These are phyloP conservation scores for Gyromitra esculenta DNA, from an alignment of 2,329 filamentous ascomycete species.

Conservation along the genomic window DNA sequence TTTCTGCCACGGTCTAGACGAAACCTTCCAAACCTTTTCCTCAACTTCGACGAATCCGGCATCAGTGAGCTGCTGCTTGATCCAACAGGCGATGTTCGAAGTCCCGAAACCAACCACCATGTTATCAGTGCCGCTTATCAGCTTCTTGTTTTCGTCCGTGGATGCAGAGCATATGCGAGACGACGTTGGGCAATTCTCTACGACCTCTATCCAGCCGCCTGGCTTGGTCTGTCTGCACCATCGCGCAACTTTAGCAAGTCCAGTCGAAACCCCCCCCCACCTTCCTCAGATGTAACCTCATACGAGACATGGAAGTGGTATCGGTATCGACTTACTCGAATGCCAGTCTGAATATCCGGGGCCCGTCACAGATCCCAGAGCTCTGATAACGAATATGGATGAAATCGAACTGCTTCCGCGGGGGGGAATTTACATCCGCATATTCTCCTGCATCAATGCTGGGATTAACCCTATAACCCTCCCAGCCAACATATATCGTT, in stretches of 20 bases:
- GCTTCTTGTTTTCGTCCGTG: constrained; percentile 46
- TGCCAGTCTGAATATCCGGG: constrained; percentile 56
- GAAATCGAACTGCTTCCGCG: constrained; percentile 56
- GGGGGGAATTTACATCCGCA: constrained; percentile 53
- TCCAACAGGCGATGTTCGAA: constrained; percentile 55
- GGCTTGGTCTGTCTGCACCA: constrained; percentile 56
- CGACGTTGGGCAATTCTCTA: constrained; percentile 56
- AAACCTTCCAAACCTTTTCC: constrained; percentile 56
- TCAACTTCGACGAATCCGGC: constrained; percentile 58
- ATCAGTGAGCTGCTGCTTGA: constrained; percentile 56
- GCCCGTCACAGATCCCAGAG: constrained; percentile 55
- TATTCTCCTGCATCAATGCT: constrained; percentile 48
- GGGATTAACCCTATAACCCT: constrained; percentile 45
- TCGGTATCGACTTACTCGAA: constrained; percentile 54
- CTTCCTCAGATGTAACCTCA: constrained; percentile 10
- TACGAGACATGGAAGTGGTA: constrained; percentile 25
- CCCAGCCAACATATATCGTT: constrained; percentile 37
- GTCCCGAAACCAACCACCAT: constrained; percentile 46
- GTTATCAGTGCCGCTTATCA: constrained; percentile 49
- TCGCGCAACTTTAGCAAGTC: constrained; percentile 45
- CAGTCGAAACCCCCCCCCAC: constrained; percentile 9
- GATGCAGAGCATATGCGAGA: constrained; percentile 51
- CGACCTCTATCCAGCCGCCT: constrained; percentile 58
- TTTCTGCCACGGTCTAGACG: constrained; percentile 55
- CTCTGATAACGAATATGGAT: constrained; percentile 58